Base-by-base conservation (phyloP, 768 basidiomycete species). In the Pisolithus orientalis region DNA sequence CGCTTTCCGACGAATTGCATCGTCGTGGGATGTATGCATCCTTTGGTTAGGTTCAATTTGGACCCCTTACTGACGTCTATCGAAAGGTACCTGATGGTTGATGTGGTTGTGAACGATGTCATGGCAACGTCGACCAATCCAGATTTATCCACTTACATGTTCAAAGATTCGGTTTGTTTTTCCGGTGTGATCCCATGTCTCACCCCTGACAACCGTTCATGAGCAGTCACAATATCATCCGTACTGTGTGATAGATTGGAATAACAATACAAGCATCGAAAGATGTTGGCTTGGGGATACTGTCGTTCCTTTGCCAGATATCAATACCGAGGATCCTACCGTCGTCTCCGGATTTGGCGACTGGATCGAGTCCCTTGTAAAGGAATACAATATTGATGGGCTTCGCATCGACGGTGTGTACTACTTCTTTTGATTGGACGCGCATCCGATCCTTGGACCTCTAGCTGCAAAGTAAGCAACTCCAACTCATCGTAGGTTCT, bases 31-130 rank as follows among this genome's bases (percentile, higher is more conserved):
- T 93, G 91, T 82, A 56, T 48, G 76, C 56, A 17, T 9, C 27
- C 16, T 24, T 28, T 9, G 49, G 25, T 49, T 42, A 34, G 34
- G 27, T 37, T 50, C 28, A 47, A 17, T n/a, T 25, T 5, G 34
- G 39, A 16, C 39, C 47, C 39, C 37, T 53, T 47, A 21, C 39
- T 6, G 37, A 50, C 48, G 17, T 34, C 27, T 17, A 10, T 31
- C 32, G 24, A 42, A 53, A 76, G 75, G 82, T 90, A 84, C 65
- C 72, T 93, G 55, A 92, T 91, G 88, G 82, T 92, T 45, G 90
- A 93, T 61, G 68, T 88, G 31, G 87, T 94, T 38, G 81, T 87
- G 32, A 94, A 94, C 66, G 87, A 93, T 66, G 89, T 94, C 47
- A 91, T 90, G 77, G 71, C 85, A 1, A 79, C 82, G 3, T 78